A percentile compares a stretch with the other conserved stretches of the same genome.
Conservation (phyloP, 2,329 filamentous ascomycete species). For the Aspergillus ustus region DNA sequence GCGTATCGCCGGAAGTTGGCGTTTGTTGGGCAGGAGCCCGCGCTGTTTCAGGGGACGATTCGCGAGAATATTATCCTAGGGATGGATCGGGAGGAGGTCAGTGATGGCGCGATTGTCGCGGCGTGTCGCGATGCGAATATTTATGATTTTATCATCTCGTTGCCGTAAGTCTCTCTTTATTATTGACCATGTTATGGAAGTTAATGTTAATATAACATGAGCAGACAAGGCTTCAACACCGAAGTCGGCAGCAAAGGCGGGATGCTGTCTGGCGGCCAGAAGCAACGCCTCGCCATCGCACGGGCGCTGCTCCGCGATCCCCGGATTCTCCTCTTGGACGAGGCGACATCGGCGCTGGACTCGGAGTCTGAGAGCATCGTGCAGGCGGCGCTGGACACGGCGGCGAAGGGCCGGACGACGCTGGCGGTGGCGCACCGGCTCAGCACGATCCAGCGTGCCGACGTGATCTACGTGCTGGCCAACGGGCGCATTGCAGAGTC, state of each 20-base stretch:
- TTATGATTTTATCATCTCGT: conserved; percentile 32
- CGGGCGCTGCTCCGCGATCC: conserved; percentile 42
- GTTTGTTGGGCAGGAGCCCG: conserved; percentile 73
- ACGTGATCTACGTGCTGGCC: conserved; percentile 91
- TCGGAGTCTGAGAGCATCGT: conserved; percentile 52
- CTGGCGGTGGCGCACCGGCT: conserved; percentile 90
- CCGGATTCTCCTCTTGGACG: conserved; percentile 32
- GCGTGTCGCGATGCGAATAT: conserved; percentile 36
- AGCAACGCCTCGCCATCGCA: conserved; percentile 42
- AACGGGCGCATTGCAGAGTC: conserved; percentile 79
- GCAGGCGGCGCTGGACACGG: conserved; percentile 75
- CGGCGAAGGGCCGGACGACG: conserved; percentile 80
- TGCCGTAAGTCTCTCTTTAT: conserved; percentile 24
- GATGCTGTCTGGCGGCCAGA: conserved; percentile 41
- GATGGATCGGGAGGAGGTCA: conserved; percentile 19
- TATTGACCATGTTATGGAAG: not conserved
- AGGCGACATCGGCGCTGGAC: conserved; percentile 52
- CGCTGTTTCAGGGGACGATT: conserved; percentile 69
- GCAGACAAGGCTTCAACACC: conserved; percentile 31
- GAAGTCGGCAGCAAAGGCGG: conserved; percentile 28
- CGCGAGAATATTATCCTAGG: conserved; percentile 70
- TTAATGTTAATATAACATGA: not conserved
- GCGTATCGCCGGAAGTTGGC: conserved; percentile 67
- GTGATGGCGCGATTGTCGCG: conserved; percentile 21
- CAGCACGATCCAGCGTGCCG: conserved; percentile 87